These are phyloP conservation scores for Kernera saxatilis DNA, from an alignment of 345 rosid species.

Conservation along the genomic window DNA sequence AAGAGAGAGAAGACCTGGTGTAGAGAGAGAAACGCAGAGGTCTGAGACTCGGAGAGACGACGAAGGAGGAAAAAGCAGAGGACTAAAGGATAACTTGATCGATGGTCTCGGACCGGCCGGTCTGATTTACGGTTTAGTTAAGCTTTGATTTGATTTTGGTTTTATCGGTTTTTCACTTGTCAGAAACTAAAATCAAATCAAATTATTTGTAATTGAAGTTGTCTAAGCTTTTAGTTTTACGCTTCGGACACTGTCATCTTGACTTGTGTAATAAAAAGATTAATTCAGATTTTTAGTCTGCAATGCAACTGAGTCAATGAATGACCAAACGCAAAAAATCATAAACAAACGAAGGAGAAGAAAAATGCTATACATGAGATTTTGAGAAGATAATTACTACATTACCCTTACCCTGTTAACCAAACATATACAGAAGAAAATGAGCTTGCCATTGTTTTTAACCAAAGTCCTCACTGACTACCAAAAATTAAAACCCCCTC, in stretches of 20 bases:
- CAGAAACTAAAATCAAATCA: neutral
- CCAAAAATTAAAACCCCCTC: neutral
- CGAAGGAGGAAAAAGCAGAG: neutral
- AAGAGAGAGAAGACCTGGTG: neutral
- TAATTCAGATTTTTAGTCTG: neutral
- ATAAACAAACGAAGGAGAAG: neutral
- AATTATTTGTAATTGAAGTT: neutral
- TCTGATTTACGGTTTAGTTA: neutral
- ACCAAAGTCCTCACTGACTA: conserved; percentile 29
- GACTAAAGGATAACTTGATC: neutral
- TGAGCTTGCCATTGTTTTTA: conserved; percentile 13
- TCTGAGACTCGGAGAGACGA: neutral
- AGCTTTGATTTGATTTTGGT: neutral
- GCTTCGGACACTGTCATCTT: neutral
- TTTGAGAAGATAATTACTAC: conserved; percentile 19
- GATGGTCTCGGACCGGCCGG: neutral
- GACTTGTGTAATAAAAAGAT: neutral
- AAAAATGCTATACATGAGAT: conserved; percentile 21
- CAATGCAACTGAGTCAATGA: neutral
- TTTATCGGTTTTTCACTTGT: neutral
- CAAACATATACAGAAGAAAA: conserved; percentile 26
- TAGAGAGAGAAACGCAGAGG: neutral
- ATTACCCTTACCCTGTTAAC: conserved; percentile 14
- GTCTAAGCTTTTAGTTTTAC: no score
- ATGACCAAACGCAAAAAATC: neutral